A percentile compares a stretch with the other conserved stretches of the same genome.
Evolutionary conservation across 257 asterid genomes (phyloP).

Genomic region (Handroanthus guayacan): DNA sequence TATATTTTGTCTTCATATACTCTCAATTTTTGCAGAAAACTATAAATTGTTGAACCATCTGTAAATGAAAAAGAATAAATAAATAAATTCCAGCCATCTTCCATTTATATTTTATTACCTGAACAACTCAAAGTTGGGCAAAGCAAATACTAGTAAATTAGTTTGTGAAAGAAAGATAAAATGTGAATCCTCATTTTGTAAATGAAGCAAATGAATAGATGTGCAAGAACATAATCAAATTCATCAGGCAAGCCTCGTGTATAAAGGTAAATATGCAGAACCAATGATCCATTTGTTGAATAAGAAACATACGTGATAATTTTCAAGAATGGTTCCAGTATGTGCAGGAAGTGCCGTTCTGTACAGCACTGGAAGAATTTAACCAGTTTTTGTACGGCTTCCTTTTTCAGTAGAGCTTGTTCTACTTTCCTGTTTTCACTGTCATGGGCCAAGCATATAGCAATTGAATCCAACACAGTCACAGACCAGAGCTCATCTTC

Average conservation of each 20-base stretch:
- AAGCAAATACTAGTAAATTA: neutral
- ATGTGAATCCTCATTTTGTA: neutral
- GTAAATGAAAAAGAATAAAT: neutral
- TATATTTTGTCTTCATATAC: neutral
- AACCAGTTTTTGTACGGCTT: conserved; percentile 67
- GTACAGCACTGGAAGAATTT: conserved; percentile 69
- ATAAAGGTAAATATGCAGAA: neutral
- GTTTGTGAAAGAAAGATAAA: neutral
- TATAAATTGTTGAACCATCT: neutral
- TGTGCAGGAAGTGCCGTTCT: conserved; percentile 70
- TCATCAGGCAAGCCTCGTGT: neutral
- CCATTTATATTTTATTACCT: neutral
- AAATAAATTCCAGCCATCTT: neutral
- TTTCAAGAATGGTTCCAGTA: conserved; percentile 77
- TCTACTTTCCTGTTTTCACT: conserved; percentile 71
- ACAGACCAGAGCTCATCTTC: conserved; percentile 77
- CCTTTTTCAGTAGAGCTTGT: conserved; percentile 69
- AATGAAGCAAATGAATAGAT: neutral
- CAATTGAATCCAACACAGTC: conserved; percentile 77
- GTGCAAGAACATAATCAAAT: neutral
- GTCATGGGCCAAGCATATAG: conserved; percentile 78
- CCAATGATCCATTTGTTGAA: neutral
- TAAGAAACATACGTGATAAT: conserved; percentile 62
- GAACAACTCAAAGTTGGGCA: neutral
- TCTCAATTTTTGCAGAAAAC: neutral